Evolutionary conservation across 2,329 filamentous ascomycete genomes (phyloP).

Genomic region (Hyphodiscus sp.): DNA sequence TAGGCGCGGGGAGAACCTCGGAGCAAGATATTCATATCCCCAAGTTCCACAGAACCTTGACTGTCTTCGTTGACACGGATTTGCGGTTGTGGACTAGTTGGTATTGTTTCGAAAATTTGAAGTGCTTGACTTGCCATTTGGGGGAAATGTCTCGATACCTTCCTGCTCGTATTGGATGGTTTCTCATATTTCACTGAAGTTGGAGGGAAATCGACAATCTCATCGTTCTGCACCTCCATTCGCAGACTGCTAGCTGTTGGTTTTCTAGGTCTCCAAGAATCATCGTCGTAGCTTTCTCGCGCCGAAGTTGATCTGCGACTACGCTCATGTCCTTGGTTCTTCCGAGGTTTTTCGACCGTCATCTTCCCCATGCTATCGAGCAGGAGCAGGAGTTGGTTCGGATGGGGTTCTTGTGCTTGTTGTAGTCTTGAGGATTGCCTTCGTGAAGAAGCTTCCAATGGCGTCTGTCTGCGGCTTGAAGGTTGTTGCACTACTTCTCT

Average conservation of each 20-base stretch:
- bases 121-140: background rate
- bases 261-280: background rate
- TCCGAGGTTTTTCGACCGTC: background rate
- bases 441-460: background rate
- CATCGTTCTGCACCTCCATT: background rate
- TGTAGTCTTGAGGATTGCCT: background rate
- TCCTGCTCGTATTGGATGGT: background rate
- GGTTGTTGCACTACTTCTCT: background rate
- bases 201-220: background rate
- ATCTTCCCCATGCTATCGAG: background rate
- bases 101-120: background rate
- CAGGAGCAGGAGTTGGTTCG: background rate
- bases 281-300: background rate
- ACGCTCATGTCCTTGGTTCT: background rate
- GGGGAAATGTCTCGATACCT: background rate
- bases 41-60: background rate
- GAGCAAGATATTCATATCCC: background rate
- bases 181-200: background rate
- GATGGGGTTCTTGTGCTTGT: background rate
- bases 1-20: background rate
- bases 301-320: background rate
- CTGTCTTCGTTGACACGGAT: background rate
- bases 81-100: background rate
- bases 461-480: background rate
- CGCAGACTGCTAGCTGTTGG: background rate